Conservation (phyloP, 2,329 filamentous ascomycete genomes). For the Epichloe uncinata region DNA sequence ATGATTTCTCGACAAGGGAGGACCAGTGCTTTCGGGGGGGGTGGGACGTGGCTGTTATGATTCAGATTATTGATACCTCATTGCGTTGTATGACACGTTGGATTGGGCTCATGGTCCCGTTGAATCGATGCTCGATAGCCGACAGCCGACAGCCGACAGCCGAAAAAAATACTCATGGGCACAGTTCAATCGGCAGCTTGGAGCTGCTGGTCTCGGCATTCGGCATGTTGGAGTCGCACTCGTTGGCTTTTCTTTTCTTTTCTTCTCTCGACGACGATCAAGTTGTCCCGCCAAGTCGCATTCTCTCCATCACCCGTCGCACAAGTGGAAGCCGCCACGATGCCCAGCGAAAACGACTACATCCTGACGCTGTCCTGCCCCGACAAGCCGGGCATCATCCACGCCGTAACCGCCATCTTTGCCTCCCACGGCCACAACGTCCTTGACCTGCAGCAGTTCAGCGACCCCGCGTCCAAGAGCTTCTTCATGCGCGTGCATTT, state of each 20-base stretch:
- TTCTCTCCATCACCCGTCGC: background rate
- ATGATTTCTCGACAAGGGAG: too few relatives aligned
- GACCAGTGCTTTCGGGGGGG: background rate
- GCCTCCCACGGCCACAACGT: constrained; percentile 65
- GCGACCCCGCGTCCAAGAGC: constrained; percentile 55
- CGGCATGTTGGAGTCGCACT: constrained; percentile 1
- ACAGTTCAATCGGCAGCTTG: background rate
- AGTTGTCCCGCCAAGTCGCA: too few relatives aligned
- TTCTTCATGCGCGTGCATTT: constrained; percentile 91
- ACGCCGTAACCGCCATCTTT: constrained; percentile 69
- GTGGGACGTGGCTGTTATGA: too few relatives aligned
- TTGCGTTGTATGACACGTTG: too few relatives aligned
- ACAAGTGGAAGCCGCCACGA: background rate
- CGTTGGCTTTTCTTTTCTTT: too few relatives aligned
- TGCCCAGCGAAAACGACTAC: constrained; percentile 39
- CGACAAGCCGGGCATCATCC: constrained; percentile 73
- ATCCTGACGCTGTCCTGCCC: constrained; percentile 74
- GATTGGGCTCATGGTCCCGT: too few relatives aligned
- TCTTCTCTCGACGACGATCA: background rate
- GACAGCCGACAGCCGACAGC: too few relatives aligned
- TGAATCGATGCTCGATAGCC: too few relatives aligned
- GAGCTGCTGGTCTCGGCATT: background rate
- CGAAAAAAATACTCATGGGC: too few relatives aligned
- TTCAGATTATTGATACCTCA: too few relatives aligned
- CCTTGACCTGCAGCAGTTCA: constrained; percentile 74